These are phyloP conservation scores for Nannizzia gypsea DNA, from an alignment of 2,329 filamentous ascomycete genomes.

Conservation along the genomic window DNA sequence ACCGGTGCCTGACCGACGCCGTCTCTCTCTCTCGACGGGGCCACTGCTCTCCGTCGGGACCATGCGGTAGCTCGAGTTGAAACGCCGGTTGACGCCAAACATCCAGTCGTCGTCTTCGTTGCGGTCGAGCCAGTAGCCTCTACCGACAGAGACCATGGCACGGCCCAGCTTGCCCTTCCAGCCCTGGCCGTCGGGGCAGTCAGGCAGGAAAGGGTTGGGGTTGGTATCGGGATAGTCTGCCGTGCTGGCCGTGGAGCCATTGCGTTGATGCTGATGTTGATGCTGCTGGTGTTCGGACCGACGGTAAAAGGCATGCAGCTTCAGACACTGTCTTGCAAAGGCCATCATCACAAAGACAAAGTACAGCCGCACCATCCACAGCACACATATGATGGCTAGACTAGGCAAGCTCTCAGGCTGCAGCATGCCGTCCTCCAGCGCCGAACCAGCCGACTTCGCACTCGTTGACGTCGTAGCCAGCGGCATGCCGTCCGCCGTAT, in stretches of 20 bases:
- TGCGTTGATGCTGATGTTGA: too few relatives aligned
- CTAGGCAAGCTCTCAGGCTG: slow-evolving; percentile 60
- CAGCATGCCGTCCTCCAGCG: slow-evolving; percentile 52
- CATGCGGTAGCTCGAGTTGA: slow-evolving; percentile 36
- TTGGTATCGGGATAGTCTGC: slow-evolving; percentile 27
- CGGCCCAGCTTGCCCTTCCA: slow-evolving; percentile 71
- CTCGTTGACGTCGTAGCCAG: slow-evolving; percentile 20
- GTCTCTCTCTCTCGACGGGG: slow-evolving; percentile 46
- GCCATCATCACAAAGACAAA: slow-evolving; percentile 74
- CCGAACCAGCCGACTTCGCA: slow-evolving; percentile 26
- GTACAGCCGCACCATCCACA: slow-evolving; percentile 70
- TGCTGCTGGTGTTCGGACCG: slow-evolving; percentile 8
- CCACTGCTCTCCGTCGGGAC: slow-evolving; percentile 30
- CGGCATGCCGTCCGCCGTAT: slow-evolving; percentile 35
- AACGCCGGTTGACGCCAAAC: slow-evolving; percentile 49
- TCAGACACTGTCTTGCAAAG: slow-evolving; percentile 65
- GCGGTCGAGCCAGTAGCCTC: slow-evolving; percentile 67
- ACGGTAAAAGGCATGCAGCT: slow-evolving; percentile 52
- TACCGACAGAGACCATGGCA: slow-evolving; percentile 60
- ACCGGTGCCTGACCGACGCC: slow-evolving; percentile 51
- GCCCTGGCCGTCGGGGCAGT: slow-evolving; percentile 62
- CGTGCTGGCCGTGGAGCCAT: slow-evolving; percentile 31
- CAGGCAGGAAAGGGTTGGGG: slow-evolving; percentile 58
- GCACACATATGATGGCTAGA: slow-evolving; percentile 59
- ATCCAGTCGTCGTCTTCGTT: slow-evolving; percentile 57